Conservation (phyloP, 495 filamentous ascomycete genomes). For the Hypoxylon subgilvum region DNA sequence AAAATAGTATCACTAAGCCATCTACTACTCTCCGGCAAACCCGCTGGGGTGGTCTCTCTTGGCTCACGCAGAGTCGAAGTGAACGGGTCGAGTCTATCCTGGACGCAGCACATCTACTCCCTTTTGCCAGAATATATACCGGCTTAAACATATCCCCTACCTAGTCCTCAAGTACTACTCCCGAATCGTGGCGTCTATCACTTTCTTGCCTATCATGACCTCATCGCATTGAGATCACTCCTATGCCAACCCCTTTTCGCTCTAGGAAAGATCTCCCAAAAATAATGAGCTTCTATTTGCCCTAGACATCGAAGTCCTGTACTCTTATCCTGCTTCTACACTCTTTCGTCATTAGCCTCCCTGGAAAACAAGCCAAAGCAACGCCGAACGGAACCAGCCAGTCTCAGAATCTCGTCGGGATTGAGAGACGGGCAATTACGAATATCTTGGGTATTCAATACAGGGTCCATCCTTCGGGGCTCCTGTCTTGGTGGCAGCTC, state of each 20-base stretch:
- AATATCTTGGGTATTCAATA: conserved; percentile 12
- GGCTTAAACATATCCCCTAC: background rate
- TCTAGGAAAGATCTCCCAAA: conserved; percentile 2
- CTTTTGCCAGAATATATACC: conserved; percentile 25
- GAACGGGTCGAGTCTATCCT: conserved; percentile 12
- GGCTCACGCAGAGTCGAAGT: conserved; percentile 9
- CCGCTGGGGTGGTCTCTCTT: background rate
- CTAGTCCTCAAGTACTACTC: conserved; percentile 7
- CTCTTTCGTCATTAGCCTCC: conserved; percentile 16
- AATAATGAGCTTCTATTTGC: background rate
- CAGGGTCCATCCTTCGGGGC: conserved; percentile 11
- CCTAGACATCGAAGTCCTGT: conserved; percentile 1
- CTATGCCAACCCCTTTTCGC: conserved; percentile 6
- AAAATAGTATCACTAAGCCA: conserved; percentile 22
- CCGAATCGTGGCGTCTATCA: conserved; percentile 6
- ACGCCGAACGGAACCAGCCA: conserved; percentile 9
- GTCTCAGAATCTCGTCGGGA: conserved; percentile 10
- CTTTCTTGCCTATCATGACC: conserved; percentile 17
- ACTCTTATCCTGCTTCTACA: conserved; percentile 8
- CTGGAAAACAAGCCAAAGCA: conserved; percentile 5
- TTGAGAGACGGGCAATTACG: conserved; percentile 10
- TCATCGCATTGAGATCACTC: conserved; percentile 25
- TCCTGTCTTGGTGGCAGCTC: conserved; percentile 7
- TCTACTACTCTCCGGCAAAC: background rate
- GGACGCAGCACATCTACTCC: conserved; percentile 10